phyloP scores from a whole-genome alignment of 192 early-diverging fungal species.

The Chytriomyces sp. region DNA sequence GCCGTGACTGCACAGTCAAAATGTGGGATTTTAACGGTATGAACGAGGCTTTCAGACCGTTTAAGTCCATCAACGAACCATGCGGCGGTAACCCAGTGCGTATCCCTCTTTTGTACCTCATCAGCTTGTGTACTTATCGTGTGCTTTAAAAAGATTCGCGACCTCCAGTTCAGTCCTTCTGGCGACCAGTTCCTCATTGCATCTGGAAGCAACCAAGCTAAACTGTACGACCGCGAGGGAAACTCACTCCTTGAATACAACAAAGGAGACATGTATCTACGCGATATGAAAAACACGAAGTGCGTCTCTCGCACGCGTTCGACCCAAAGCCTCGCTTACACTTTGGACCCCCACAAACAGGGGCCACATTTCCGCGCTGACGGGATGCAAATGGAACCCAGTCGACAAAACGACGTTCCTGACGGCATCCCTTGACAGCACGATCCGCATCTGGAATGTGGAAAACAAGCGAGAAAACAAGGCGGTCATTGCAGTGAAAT shows the following conservation, averaged over 20 bases:
- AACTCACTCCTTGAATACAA: slow-evolving; percentile 68
- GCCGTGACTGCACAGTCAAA: slow-evolving; percentile 78
- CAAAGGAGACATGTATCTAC: slow-evolving; percentile 93
- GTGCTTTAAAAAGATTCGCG: slow-evolving; percentile 59
- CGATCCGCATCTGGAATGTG: slow-evolving; percentile 80
- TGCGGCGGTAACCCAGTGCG: slow-evolving; percentile 70
- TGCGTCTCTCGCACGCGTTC: slow-evolving; percentile 22
- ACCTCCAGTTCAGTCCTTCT: slow-evolving; percentile 72
- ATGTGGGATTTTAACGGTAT: slow-evolving; percentile 95
- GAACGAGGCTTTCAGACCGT: slow-evolving; percentile 74
- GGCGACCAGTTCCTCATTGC: slow-evolving; percentile 83
- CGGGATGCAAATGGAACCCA: slow-evolving; percentile 81
- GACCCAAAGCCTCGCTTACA: neutral
- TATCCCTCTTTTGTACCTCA: too few relatives aligned
- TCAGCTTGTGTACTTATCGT: too few relatives aligned
- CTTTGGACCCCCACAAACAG: slow-evolving; percentile 29
- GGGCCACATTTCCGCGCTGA: slow-evolving; percentile 84
- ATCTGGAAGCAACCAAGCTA: slow-evolving; percentile 69
- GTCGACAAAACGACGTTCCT: slow-evolving; percentile 63
- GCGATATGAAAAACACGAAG: slow-evolving; percentile 79
- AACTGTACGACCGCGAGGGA: slow-evolving; percentile 81
- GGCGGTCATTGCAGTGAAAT: slow-evolving; percentile 76
- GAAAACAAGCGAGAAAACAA: slow-evolving; percentile 71
- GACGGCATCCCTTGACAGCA: slow-evolving; percentile 80
- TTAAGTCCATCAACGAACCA: slow-evolving; percentile 73